Conservation (phyloP, 1,284 basidiomycete genomes). For the Irpex lacteus region DNA sequence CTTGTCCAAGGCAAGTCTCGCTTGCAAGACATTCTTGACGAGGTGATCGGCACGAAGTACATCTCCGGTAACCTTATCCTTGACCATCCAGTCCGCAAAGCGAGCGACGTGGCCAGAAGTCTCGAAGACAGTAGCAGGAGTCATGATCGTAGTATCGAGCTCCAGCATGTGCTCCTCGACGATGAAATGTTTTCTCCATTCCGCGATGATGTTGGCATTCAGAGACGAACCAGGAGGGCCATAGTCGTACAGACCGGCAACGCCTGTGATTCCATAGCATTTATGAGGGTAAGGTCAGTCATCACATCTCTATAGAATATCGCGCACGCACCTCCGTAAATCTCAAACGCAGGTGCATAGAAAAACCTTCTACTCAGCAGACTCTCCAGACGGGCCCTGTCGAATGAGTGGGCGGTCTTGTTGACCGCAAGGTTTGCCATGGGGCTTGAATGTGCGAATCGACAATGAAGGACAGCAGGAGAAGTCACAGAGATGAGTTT, state of each 20-base stretch:
- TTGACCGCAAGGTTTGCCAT: conserved; percentile 47
- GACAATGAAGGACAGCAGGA: conserved; percentile 3
- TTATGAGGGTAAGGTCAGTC: neutral
- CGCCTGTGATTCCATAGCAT: conserved; percentile 48
- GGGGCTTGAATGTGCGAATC: conserved; percentile 2
- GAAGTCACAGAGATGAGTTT: conserved; percentile 3
- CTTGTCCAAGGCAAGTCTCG: conserved; percentile 86
- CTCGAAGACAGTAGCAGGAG: conserved; percentile 92
- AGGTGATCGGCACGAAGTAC: conserved; percentile 98
- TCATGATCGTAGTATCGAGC: conserved; percentile 98
- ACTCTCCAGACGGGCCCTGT: conserved; percentile 85
- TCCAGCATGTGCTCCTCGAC: conserved; percentile 99
- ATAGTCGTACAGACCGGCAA: conserved; percentile 95
- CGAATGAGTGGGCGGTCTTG: conserved; percentile 87
- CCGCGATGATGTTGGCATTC: conserved; percentile 95
- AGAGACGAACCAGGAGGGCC: conserved; percentile 94
- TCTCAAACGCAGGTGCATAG: conserved; percentile 97
- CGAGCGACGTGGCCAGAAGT: conserved; percentile 98
- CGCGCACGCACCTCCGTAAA: conserved; percentile 81
- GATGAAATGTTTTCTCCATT: conserved; percentile 99
- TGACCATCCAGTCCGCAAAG: conserved; percentile 99
- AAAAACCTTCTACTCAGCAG: conserved; percentile 94
- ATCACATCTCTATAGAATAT: neutral
- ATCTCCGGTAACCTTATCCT: conserved; percentile 92
- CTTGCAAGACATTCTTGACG: conserved; percentile 91